phyloP scores from a whole-genome alignment of 768 basidiomycete genomes.

The Russula compacta region DNA sequence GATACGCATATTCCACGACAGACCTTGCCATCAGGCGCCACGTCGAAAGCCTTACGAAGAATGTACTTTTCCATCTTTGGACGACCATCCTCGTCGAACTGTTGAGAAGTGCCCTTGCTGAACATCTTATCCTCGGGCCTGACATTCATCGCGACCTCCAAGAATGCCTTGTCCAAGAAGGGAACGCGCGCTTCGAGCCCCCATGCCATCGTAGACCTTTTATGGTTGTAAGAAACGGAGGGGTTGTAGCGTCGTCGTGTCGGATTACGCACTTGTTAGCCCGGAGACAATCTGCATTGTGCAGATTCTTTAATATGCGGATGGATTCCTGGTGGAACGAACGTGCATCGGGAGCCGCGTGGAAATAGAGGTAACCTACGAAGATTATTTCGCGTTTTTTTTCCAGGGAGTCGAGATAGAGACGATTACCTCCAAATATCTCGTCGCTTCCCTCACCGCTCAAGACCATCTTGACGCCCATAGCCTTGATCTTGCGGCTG shows the following conservation, averaged over 20 bases:
- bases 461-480: slow-evolving; percentile 99
- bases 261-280: slow-evolving; percentile 77
- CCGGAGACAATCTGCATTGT: slow-evolving; percentile 93
- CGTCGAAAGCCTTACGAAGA: slow-evolving; percentile 91
- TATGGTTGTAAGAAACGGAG: slow-evolving; percentile 4
- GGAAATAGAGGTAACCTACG: slow-evolving; percentile 96
- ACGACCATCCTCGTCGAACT: slow-evolving; percentile 73
- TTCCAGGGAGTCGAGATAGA: not conserved
- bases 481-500: slow-evolving; percentile 97
- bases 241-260: not conserved
- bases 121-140: slow-evolving; percentile 87
- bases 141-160: slow-evolving; percentile 88
- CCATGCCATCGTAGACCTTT: slow-evolving; percentile 96
- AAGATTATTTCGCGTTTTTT: not conserved
- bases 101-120: slow-evolving; percentile 64
- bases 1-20: not conserved
- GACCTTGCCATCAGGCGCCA: slow-evolving; percentile 68
- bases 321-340: slow-evolving; percentile 96
- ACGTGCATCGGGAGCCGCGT: slow-evolving; percentile 81
- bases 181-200: slow-evolving; percentile 97
- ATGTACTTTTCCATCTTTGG: slow-evolving; percentile 99
- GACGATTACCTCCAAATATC: slow-evolving; percentile 74
- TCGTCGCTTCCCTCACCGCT: slow-evolving; percentile 98
- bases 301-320: slow-evolving; percentile 92
- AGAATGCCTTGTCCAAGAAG: slow-evolving; percentile 94